Percentiles rank a stretch among this genome's conserved stretches.
Evolutionary conservation across 1,284 basidiomycete species (phyloP).

Genomic region (Irpex sp.): DNA sequence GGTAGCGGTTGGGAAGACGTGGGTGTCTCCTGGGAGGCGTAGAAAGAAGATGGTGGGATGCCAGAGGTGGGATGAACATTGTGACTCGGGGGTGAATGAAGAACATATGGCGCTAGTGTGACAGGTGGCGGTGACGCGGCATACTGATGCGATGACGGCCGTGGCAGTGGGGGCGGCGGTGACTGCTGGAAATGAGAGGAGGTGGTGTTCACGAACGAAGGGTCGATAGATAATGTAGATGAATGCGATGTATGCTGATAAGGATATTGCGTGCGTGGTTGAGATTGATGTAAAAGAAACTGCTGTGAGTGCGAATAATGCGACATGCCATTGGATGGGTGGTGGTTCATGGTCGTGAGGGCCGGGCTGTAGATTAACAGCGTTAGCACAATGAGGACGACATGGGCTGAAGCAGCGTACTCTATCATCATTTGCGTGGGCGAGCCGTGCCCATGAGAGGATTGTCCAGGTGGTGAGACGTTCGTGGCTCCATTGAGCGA

Average conservation of each 20-base stretch:
- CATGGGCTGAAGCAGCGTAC: constrained; percentile 31
- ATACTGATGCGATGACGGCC: constrained; percentile 29
- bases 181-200: constrained; percentile 35
- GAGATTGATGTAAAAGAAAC: constrained; percentile 23
- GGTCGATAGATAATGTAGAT: constrained; percentile 31
- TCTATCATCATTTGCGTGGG: constrained; percentile 46
- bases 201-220: constrained; percentile 27
- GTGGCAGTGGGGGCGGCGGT: constrained; percentile 23
- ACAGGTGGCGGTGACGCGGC: constrained; percentile 34
- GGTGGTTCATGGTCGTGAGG: constrained; percentile 44
- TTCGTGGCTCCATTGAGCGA: constrained; percentile 69
- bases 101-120: constrained; percentile 63
- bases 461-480: constrained; percentile 26
- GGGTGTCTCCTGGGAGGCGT: constrained; percentile 20
- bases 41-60: constrained; percentile 36
- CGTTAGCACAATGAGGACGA: constrained; percentile 7
- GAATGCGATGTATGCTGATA: constrained; percentile 37
- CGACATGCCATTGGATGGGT: constrained; percentile 26
- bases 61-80: constrained; percentile 30
- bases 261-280: constrained; percentile 32
- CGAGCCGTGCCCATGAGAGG: constrained; percentile 20
- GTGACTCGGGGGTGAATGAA: constrained; percentile 47
- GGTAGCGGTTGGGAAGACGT: constrained; percentile 19
- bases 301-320: constrained; percentile 28
- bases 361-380: constrained; percentile 35